These are phyloP conservation scores for Diutina catenulata DNA, from an alignment of 1,139 yeast genomes.

Conservation along the genomic window DNA sequence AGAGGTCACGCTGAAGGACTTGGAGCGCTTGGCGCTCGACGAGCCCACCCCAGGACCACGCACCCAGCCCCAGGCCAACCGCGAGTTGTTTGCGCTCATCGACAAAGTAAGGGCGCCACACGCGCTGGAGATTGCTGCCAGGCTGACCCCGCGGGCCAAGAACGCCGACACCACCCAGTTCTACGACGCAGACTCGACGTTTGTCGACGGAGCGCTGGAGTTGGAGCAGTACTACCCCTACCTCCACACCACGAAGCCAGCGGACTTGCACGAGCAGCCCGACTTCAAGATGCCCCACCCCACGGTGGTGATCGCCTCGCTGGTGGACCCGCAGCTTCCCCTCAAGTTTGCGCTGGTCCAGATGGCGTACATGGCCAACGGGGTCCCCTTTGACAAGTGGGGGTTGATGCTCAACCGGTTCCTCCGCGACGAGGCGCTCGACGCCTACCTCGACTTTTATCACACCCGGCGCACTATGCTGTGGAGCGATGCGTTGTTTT, in stretches of 20 bases:
- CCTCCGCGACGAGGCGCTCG: background rate
- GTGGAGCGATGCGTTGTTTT: conserved; percentile 1
- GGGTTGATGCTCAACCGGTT: background rate
- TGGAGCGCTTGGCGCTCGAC: background rate
- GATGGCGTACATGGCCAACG: background rate
- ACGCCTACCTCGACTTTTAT: conserved; percentile 4
- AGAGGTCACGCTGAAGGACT: background rate
- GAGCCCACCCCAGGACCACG: background rate
- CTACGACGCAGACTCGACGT: background rate
- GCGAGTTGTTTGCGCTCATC: background rate
- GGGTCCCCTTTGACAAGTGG: conserved; percentile 1
- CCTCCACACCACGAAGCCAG: background rate
- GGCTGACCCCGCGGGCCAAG: too few species aligned
- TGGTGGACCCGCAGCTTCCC: background rate
- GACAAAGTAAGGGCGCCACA: background rate
- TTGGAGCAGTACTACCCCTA: background rate
- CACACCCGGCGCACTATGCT: conserved; percentile 1
- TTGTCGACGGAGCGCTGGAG: background rate
- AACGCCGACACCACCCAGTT: background rate
- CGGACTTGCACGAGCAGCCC: background rate
- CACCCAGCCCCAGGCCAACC: background rate
- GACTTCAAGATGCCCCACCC: background rate
- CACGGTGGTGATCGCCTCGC: background rate
- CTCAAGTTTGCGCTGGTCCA: background rate
- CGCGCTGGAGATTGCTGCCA: background rate